Evolutionary conservation across 805 yeast genomes (phyloP).

Genomic region (Clavispora phyllophila): DNA sequence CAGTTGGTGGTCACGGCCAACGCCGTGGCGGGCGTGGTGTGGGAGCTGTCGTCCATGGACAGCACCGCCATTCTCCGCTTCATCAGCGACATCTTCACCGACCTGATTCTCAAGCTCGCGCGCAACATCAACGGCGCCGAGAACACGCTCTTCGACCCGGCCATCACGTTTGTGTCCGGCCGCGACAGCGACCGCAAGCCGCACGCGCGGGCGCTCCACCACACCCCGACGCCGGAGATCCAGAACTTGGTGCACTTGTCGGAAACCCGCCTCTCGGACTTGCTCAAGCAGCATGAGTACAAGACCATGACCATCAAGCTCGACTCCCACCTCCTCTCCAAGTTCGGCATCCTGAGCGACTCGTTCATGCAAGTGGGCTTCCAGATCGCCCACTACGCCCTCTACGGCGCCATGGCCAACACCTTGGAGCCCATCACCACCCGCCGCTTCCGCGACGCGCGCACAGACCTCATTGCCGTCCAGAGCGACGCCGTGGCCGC

Average conservation of each 20-base stretch:
- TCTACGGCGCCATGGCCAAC: conserved; percentile 47
- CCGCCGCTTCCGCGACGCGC: conserved; percentile 58
- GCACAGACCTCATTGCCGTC: conserved; percentile 65
- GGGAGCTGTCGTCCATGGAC: conserved; percentile 57
- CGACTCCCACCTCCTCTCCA: conserved; percentile 31
- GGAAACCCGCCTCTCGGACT: conserved; percentile 54
- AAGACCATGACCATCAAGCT: conserved; percentile 36
- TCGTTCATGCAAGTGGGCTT: conserved; percentile 48
- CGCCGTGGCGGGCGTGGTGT: conserved; percentile 55
- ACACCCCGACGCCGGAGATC: conserved; percentile 43
- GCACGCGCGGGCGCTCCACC: conserved; percentile 21
- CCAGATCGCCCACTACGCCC: conserved; percentile 50
- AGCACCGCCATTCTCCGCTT: conserved; percentile 54
- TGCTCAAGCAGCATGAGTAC: conserved; percentile 54
- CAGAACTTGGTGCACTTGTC: conserved; percentile 47
- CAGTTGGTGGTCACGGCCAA: conserved; percentile 50
- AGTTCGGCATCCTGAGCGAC: conserved; percentile 43
- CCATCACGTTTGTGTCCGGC: conserved; percentile 33
- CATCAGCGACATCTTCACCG: conserved; percentile 55
- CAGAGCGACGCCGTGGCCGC: conserved; percentile 50
- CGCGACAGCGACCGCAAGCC: conserved; percentile 35
- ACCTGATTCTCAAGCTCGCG: conserved; percentile 51
- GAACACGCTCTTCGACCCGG: conserved; percentile 45
- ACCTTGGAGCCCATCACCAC: conserved; percentile 62
- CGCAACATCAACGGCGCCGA: conserved; percentile 54